phyloP scores from a whole-genome alignment of 2,329 filamentous ascomycete genomes.

The Xylaria sp. region DNA sequence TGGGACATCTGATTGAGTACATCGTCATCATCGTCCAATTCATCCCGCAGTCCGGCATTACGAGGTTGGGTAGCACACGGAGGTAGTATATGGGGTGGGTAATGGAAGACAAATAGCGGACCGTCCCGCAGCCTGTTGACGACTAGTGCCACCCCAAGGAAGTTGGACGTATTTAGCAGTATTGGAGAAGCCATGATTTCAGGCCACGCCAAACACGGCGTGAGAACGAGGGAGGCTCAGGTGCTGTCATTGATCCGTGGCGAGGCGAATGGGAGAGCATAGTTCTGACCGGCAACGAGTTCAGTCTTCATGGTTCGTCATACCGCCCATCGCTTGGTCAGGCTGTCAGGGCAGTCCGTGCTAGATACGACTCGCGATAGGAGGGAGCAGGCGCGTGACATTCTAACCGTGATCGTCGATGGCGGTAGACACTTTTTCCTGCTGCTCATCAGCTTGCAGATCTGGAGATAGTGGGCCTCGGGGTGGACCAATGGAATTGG shows the following conservation, averaged over 20 bases:
- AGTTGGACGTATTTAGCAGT: constrained; percentile 56
- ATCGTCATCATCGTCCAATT: constrained; percentile 52
- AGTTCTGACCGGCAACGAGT: not conserved
- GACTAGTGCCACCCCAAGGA: constrained; percentile 73
- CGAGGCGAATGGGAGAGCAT: not conserved
- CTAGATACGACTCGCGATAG: not conserved
- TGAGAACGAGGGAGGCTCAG: not conserved
- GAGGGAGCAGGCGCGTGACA: not conserved
- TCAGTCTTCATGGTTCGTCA: not conserved
- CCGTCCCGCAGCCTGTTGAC: constrained; percentile 76
- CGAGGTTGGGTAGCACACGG: constrained; percentile 37
- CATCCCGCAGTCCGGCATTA: constrained; percentile 37
- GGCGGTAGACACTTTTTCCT: not conserved
- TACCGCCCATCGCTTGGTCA: not conserved
- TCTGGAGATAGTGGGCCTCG: not conserved
- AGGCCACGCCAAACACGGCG: not conserved
- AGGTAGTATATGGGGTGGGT: constrained; percentile 64
- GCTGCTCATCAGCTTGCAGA: not conserved
- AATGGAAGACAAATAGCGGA: constrained; percentile 83
- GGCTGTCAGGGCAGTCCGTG: not conserved
- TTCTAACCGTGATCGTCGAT: not conserved
- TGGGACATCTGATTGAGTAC: constrained; percentile 51
- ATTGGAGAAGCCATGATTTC: constrained; percentile 50
- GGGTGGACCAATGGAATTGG: not conserved
- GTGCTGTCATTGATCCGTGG: not conserved